These are phyloP conservation scores for Boletellus ananas DNA, from an alignment of 768 basidiomycete genomes.

Conservation along the genomic window DNA sequence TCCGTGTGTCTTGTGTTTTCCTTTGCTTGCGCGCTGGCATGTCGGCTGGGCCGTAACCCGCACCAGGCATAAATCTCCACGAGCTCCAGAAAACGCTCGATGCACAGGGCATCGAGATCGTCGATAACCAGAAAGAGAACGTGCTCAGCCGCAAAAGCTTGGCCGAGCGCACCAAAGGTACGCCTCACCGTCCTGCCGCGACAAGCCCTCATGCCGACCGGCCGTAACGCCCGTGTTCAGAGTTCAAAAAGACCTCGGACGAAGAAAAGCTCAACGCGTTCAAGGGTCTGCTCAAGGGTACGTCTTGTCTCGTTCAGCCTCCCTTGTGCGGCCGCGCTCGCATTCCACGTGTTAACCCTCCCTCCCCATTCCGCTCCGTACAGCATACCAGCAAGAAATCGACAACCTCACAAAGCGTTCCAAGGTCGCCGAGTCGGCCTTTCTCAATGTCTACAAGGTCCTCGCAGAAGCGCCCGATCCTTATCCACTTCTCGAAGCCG, in stretches of 20 bases:
- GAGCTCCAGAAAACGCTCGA: conserved; percentile 94
- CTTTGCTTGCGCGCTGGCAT: background rate
- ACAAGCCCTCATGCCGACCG: background rate
- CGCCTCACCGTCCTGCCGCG: background rate
- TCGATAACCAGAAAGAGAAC: conserved; percentile 98
- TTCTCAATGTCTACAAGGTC: conserved; percentile 95
- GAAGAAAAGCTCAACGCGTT: conserved; percentile 82
- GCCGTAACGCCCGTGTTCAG: conserved; percentile 37
- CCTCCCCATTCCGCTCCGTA: background rate
- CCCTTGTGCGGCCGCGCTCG: background rate
- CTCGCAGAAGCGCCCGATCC: conserved; percentile 97
- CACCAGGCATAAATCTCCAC: conserved; percentile 75
- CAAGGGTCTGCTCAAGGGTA: conserved; percentile 88
- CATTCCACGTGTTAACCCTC: no score
- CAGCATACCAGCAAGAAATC: conserved; percentile 95
- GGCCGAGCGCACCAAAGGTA: conserved; percentile 94
- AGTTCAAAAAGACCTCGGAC: conserved; percentile 95
- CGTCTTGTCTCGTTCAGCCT: conserved; percentile 4
- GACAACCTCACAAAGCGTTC: conserved; percentile 92
- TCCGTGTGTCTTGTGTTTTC: no score
- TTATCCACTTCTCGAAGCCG: conserved; percentile 92
- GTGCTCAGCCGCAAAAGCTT: conserved; percentile 90
- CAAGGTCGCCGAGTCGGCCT: conserved; percentile 90
- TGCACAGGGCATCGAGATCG: conserved; percentile 88
- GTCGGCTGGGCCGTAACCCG: background rate